A percentile compares a stretch with the other conserved stretches of the same genome.
phyloP scores from a whole-genome alignment of 73 alveolate genomes.

The Tetrahymena malaccensis region DNA sequence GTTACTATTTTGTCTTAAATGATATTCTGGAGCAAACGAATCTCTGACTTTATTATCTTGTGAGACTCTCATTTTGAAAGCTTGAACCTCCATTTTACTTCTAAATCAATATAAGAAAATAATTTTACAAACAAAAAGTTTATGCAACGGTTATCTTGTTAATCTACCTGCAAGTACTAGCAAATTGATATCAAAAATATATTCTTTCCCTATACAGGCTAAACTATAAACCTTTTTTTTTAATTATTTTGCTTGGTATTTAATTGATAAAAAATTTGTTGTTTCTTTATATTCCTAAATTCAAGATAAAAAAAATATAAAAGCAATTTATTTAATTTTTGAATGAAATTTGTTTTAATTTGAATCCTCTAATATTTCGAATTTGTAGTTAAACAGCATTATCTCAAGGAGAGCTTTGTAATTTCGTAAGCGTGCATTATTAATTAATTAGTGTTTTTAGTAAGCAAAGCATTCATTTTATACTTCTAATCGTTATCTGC shows the following conservation, averaged over 20 bases:
- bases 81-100: not conserved
- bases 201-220: not conserved
- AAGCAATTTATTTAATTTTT: not conserved
- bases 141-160: not conserved
- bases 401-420: not conserved
- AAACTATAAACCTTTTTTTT: not conserved
- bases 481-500: not conserved
- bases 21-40: not conserved
- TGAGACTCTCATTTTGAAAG: not conserved
- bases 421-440: too few relatives aligned
- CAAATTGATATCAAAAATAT: not conserved
- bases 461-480: too few relatives aligned
- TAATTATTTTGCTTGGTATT: not conserved
- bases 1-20: not conserved
- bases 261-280: not conserved
- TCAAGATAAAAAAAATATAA: not conserved
- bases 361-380: not conserved
- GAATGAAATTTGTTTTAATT: not conserved
- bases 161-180: not conserved
- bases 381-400: not conserved
- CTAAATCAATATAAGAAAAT: not conserved
- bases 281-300: not conserved
- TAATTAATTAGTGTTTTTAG: not conserved
- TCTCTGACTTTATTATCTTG: not conserved
- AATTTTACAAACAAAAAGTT: not conserved